These are phyloP conservation scores for Ligustrum vulgare DNA, from an alignment of 257 asterid species.

Conservation along the genomic window DNA sequence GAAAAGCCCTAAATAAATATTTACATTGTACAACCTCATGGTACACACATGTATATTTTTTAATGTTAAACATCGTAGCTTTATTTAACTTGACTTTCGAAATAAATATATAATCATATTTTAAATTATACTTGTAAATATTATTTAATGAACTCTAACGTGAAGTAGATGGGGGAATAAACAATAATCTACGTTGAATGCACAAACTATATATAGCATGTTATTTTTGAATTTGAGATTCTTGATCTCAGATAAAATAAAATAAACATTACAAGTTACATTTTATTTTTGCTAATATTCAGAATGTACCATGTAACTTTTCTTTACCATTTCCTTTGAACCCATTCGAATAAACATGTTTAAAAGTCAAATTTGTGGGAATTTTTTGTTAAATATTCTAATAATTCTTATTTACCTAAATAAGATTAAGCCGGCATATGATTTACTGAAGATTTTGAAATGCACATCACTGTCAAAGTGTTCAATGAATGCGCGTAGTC, in stretches of 20 bases:
- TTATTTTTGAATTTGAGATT: not conserved
- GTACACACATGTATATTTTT: not conserved
- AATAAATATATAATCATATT: not conserved
- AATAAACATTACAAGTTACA: not conserved
- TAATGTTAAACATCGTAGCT: not conserved
- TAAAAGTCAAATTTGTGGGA: not conserved
- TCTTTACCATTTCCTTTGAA: not conserved
- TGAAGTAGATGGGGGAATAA: not conserved
- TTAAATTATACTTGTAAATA: not conserved
- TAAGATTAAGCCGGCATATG: not conserved
- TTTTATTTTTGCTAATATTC: too few relatives aligned
- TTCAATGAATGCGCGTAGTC: not conserved
- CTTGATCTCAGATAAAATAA: not conserved
- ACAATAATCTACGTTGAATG: not conserved
- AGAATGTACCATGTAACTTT: too few relatives aligned
- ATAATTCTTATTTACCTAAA: too few relatives aligned
- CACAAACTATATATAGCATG: not conserved
- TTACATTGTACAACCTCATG: not conserved
- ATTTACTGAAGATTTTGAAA: not conserved
- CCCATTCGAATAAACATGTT: not conserved
- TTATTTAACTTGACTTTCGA: too few relatives aligned
- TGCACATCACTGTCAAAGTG: not conserved
- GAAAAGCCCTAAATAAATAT: too few relatives aligned
- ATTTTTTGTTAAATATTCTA: too few relatives aligned
- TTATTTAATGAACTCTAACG: not conserved